Base-by-base conservation (phyloP, 768 basidiomycete genomes). In the Hypsizygus marmoreus region DNA sequence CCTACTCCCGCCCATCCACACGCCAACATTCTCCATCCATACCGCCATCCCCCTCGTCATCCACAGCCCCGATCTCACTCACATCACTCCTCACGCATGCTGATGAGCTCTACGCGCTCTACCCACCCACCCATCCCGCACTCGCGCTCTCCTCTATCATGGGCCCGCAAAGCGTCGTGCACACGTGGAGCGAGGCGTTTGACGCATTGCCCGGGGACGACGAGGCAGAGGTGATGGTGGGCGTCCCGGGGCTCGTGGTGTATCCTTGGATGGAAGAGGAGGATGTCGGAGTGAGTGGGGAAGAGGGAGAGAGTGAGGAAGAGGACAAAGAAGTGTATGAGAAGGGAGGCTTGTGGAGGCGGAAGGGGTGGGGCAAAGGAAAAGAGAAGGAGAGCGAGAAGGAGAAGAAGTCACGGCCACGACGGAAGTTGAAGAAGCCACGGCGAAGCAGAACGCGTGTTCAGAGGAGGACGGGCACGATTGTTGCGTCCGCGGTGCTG, bases 121-220 rank as follows among this genome's bases (percentile, higher is more conserved):
- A 76, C 61, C 86, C 88, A 4, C 85, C 86, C 2, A 68, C 74
- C 1, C 75, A 85, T 40, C 75, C 82, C 8, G 68, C 62, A 0
- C 67, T 91, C 10, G 59, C 53, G 3, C 67, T 88, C 12, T 65
- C 74, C 5, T 67, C 71, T 22, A 87, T 87, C 37, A 81, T 92
- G 77, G 90, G 90, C 7, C 87, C 86, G 1, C 82, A 86, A 55
- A 90, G 87, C 56, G 86, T 79, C 28, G 69, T 89, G 40, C 79
- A 75, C 60, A 91, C 90, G 7, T 92, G 88, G 88, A 78, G 75
- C 13, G 77, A 82, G 54, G 61, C 66, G 20, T 55, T 60, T 2
- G 39, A 62, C 0, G 62, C 65, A n/a, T 62, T 80, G 32, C 80
- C 77, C 0, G 54, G 63, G 6, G 82, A 84, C 53, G 68, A 74